Base-by-base conservation (phyloP, 2,329 filamentous ascomycete genomes). In the Fusarium sp. region DNA sequence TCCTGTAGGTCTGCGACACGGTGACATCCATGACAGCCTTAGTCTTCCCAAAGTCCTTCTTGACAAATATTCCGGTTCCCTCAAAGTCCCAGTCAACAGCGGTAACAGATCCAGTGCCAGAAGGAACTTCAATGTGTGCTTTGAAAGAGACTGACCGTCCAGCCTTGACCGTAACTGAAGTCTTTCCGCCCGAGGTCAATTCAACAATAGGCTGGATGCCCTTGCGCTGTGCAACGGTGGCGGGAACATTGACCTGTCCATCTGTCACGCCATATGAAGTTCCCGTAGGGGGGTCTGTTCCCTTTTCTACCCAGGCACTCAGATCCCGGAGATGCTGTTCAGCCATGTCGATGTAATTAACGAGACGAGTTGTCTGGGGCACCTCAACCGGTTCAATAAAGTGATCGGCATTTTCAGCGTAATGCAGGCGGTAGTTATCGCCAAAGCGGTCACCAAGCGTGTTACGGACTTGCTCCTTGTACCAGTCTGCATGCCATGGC, bases 401-500 rank as follows among this genome's bases (percentile, higher is more conserved):
- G 31, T 79, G 77, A 5, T 78, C 68, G 5, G 69, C 66, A 10
- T 77, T 71, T 13, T 76, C 76, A 24, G 33, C 68, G 64, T 66
- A 79, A 48, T 72, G 74, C 1, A 79, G 60, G 11, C 76, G 72
- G 35, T 72, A 77, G 37, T 71, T 56, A 54, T 75, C 67, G 4
- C 67, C 65, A 20, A 72, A 37, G 2, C 54, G 64, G 7, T 54
- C 45, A 4, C 75, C 73, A 5, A 73, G 50, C 0, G 59, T 63
- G 14, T 66, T 24, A 3, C 57, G 50, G 11, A 77, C 75, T 29
- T 71, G 58, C 7, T 27, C 27, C 14, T 63, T 67, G 35, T 77
- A 79, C 77, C 77, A 79, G 45, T 76, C 74, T 6, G 77, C 76
- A 45, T 79, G 77, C 72, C 72, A 71, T 1, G 76, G 75, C 18